These are phyloP conservation scores for Solanum pinnatisectum DNA, from an alignment of 257 asterid species.

Conservation along the genomic window DNA sequence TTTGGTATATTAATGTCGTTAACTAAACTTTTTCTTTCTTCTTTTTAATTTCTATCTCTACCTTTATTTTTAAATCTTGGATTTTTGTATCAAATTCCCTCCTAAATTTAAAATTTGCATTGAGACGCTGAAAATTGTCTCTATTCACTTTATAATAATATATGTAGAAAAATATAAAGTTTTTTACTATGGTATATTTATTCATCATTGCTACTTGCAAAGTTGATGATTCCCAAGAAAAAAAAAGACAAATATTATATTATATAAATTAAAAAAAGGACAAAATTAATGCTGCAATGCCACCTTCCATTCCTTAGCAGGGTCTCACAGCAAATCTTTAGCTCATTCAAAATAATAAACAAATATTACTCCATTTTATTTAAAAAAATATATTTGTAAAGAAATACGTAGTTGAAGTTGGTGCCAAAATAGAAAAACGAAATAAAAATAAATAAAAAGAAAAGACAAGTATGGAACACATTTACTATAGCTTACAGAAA, in stretches of 20 bases:
- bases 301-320: background rate
- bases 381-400: background rate
- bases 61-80: background rate
- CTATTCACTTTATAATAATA: background rate
- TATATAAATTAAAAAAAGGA: background rate
- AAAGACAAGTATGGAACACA: background rate
- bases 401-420: background rate
- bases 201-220: background rate
- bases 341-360: background rate
- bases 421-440: background rate
- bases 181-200: background rate
- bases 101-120: background rate
- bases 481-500: background rate
- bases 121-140: background rate
- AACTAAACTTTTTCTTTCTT: background rate
- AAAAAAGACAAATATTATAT: background rate
- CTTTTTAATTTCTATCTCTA: background rate
- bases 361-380: background rate
- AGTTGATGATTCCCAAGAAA: conserved; percentile 1
- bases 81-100: background rate
- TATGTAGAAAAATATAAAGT: background rate
- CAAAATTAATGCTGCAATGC: background rate
- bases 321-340: background rate
- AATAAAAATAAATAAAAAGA: background rate
- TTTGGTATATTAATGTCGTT: background rate